Base-by-base conservation (phyloP, 306 rosid species). In the Fragaria iinumae region DNA sequence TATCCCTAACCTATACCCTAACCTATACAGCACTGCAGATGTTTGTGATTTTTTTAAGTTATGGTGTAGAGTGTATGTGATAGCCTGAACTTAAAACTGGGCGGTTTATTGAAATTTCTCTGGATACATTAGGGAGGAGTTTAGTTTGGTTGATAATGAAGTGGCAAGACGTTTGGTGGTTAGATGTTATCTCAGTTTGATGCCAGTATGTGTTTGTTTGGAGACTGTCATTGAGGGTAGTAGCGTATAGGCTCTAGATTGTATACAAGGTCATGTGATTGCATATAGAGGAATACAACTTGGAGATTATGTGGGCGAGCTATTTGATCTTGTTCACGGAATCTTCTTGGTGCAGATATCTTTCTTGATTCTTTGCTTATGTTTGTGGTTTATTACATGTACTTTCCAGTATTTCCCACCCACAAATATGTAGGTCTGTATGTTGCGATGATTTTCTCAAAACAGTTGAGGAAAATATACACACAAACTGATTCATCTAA, bases 331-430 rank as follows among this genome's bases (percentile, higher is more conserved):
- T 1, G 32, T 14, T 48, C 14, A 47, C 27, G 8, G 36, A 55
- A 41, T 56, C 75, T 68, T 57, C 23, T 43, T 20, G 57, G 49
- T 69, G 36, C 49, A 4, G 23, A 59, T 39, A 3, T 67, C 62
- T 29, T 59, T 49, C 62, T 59, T 45, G 21, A 53, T 45, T 60
- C 21, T 34, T 21, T 77, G 60, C 70, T 32, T 77, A 18, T 69
- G 17, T 36, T 11, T 50, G 20, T 55, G 75, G 29, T 18, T 44
- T 69, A 43, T 38, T 1, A 38, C 23, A 27, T 9, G 49, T 47
- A 8, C 29, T 38, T 65, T 34, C 1, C 69, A 64, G 25, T 32
- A 34, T 13, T 6, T 21, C 25, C 47, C 21, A 23, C 55, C 56
- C 29, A 12, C 36, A 13, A 44, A 32, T 44, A 68, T 44, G 36